Conservation (phyloP, 768 basidiomycete genomes). For the Pleurotus salmoneostramineus region DNA sequence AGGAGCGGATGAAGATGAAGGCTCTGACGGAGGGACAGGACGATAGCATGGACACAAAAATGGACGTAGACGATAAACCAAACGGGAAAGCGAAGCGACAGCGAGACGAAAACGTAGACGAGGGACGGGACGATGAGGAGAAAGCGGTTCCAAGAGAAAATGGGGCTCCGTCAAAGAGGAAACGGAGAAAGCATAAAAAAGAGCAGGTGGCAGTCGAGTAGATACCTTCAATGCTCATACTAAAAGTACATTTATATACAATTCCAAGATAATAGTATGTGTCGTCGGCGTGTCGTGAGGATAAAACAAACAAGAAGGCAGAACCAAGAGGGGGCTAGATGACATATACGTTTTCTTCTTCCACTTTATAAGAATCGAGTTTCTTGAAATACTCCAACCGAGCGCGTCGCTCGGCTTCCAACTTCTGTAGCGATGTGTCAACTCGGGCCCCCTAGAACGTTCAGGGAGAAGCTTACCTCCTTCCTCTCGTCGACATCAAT, state of each 20-base stretch:
- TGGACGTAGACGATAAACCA: slow-evolving; percentile 9
- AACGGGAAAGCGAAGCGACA: slow-evolving; percentile 13
- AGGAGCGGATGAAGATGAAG: slow-evolving; percentile 57
- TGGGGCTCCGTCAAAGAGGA: slow-evolving; percentile 26
- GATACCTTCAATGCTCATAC: background rate
- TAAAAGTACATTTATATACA: background rate
- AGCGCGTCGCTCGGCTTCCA: slow-evolving; percentile 25
- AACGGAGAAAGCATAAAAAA: slow-evolving; percentile 35
- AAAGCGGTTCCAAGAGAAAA: slow-evolving; percentile 19
- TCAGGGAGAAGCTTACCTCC: background rate
- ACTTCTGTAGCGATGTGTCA: slow-evolving; percentile 14
- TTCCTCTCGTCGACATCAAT: slow-evolving; percentile 5
- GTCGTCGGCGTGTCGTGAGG: background rate
- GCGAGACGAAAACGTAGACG: slow-evolving; percentile 9
- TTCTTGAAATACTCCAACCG: slow-evolving; percentile 38
- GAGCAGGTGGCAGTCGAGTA: slow-evolving; percentile 10
- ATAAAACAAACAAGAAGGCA: background rate
- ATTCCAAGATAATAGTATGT: background rate
- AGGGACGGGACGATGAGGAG: slow-evolving; percentile 8
- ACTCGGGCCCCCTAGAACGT: background rate
- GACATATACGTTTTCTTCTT: slow-evolving; percentile 39
- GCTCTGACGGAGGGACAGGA: slow-evolving; percentile 21
- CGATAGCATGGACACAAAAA: slow-evolving; percentile 14
- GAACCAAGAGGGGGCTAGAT: slow-evolving; percentile 18
- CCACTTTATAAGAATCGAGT: slow-evolving; percentile 31